These are phyloP conservation scores for Fusarium tricinctum DNA, from an alignment of 2,329 filamentous ascomycete genomes.

Conservation along the genomic window DNA sequence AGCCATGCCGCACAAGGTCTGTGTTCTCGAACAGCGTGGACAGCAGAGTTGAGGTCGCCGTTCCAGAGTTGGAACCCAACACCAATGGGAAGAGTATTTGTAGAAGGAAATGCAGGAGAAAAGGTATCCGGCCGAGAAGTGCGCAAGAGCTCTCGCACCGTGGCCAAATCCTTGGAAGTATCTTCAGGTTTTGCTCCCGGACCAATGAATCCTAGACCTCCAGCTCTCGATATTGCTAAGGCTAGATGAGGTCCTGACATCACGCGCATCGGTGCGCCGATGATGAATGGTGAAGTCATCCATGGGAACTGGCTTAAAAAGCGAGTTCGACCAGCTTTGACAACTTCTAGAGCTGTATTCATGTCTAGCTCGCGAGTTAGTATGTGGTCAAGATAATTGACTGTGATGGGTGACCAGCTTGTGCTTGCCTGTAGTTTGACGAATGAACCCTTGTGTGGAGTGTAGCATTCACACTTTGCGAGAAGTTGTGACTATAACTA, in stretches of 20 bases:
- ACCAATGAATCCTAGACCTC: slow-evolving; percentile 71
- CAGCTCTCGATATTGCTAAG: slow-evolving; percentile 76
- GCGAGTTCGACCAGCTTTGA: slow-evolving; percentile 11
- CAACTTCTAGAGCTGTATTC: slow-evolving; percentile 13
- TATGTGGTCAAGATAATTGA: not conserved
- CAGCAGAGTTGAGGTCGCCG: slow-evolving; percentile 54
- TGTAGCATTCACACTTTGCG: not conserved
- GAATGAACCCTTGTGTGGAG: not conserved
- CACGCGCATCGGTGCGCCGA: slow-evolving; percentile 77
- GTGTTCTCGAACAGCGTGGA: slow-evolving; percentile 50
- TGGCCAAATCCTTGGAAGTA: slow-evolving; percentile 51
- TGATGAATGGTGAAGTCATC: slow-evolving; percentile 64
- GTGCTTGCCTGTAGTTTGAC: not conserved
- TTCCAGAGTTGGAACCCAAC: slow-evolving; percentile 62
- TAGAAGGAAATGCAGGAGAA: slow-evolving; percentile 25
- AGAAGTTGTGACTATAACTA: not conserved
- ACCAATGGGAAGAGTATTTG: slow-evolving; percentile 58
- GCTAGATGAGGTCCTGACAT: slow-evolving; percentile 70
- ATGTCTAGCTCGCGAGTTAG: not conserved
- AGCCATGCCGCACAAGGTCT: slow-evolving; percentile 62
- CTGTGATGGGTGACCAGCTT: not conserved
- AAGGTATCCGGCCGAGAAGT: slow-evolving; percentile 15
- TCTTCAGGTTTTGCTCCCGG: slow-evolving; percentile 55
- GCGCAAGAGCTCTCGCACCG: slow-evolving; percentile 45
- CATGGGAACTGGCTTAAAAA: slow-evolving; percentile 45